These are phyloP conservation scores for Trichosporon sp. DNA, from an alignment of 1,284 basidiomycete genomes.

Conservation along the genomic window DNA sequence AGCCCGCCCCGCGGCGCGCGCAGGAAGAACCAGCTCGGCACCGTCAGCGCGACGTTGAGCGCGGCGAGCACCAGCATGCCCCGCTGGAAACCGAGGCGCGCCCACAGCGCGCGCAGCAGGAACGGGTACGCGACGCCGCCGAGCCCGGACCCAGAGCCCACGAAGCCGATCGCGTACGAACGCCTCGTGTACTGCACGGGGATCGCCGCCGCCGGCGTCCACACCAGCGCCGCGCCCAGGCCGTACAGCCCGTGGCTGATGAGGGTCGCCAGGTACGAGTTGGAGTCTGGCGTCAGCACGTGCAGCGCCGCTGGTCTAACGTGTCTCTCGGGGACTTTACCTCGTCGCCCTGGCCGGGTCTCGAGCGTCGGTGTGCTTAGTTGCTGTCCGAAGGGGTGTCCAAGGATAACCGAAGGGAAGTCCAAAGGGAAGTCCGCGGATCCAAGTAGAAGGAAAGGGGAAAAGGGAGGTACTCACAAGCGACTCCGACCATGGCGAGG, in stretches of 20 bases:
- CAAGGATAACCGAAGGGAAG: no score
- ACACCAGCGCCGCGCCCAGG: constrained; percentile 34
- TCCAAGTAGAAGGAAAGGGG: no score
- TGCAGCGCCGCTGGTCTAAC: constrained; percentile 14
- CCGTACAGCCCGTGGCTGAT: constrained; percentile 42
- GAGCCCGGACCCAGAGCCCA: constrained; percentile 43
- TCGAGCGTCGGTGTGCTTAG: constrained; percentile 30
- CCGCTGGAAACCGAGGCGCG: constrained; percentile 11
- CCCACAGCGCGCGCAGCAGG: constrained; percentile 21
- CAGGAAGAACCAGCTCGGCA: constrained; percentile 24
- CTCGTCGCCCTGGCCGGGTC: background rate
- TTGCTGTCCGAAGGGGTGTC: no score
- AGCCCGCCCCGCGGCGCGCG: constrained; percentile 8
- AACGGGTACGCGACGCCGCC: constrained; percentile 46
- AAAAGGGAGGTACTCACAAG: constrained; percentile 18
- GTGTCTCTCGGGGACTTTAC: background rate
- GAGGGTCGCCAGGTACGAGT: constrained; percentile 43
- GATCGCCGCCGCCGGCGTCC: constrained; percentile 41
- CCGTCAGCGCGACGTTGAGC: constrained; percentile 22
- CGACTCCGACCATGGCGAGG: constrained; percentile 22
- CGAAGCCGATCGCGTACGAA: constrained; percentile 42
- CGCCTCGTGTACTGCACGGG: constrained; percentile 42
- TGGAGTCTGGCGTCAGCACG: constrained; percentile 31
- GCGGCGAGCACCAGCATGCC: constrained; percentile 26
- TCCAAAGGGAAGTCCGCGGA: no score